These are phyloP conservation scores for Raphanus hybrid DNA, from an alignment of 441 rosid genomes.

Conservation along the genomic window DNA sequence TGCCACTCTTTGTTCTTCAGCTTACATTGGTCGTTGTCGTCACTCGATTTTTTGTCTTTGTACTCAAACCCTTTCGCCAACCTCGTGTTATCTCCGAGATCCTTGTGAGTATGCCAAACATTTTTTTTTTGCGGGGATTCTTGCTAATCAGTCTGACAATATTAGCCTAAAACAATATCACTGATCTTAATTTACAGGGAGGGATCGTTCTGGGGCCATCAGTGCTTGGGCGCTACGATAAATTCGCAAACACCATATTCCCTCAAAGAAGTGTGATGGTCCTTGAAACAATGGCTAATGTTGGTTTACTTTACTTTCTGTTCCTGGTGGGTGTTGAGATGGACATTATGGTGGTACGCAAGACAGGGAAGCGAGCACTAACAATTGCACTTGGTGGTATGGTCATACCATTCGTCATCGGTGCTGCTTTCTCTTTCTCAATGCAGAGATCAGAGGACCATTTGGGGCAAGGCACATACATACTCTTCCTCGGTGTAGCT, in stretches of 20 bases:
- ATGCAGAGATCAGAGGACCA: conserved; percentile 29
- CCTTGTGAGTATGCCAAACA: conserved; percentile 48
- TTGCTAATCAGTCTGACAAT: no score
- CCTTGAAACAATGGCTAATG: conserved; percentile 94
- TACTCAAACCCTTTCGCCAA: conserved; percentile 87
- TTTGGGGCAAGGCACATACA: conserved; percentile 56
- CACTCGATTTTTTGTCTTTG: conserved; percentile 70
- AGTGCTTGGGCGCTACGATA: conserved; percentile 55
- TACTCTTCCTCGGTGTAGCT: conserved; percentile 87
- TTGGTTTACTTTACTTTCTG: conserved; percentile 87
- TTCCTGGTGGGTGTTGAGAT: conserved; percentile 95
- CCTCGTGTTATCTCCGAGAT: conserved; percentile 94
- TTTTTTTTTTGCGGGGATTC: neutral
- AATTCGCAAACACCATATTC: conserved; percentile 57
- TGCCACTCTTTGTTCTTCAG: conserved; percentile 96
- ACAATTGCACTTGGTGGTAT: conserved; percentile 77
- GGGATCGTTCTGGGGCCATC: conserved; percentile 89
- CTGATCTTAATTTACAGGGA: conserved; percentile 53
- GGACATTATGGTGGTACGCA: conserved; percentile 74
- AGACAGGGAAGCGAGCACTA: conserved; percentile 68
- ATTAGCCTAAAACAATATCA: no score
- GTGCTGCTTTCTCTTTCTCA: conserved; percentile 61
- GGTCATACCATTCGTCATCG: conserved; percentile 73
- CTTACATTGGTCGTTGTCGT: conserved; percentile 73
- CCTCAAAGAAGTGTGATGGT: conserved; percentile 95